Conservation (phyloP, 192 early-diverging fungal genomes). For the Gamsiella multidivaricata region DNA sequence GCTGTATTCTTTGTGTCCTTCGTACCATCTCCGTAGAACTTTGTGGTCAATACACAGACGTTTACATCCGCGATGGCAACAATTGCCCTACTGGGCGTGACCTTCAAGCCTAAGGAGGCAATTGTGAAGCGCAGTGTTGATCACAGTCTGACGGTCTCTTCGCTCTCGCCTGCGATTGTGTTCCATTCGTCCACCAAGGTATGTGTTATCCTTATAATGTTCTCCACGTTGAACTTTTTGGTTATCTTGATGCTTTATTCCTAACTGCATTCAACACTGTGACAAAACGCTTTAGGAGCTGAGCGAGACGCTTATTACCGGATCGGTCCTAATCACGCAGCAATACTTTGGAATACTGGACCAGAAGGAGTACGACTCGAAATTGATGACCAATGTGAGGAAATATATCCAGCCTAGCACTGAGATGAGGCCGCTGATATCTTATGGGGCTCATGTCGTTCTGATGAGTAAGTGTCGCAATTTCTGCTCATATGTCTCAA, state of each 20-base stretch:
- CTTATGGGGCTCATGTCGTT: slow-evolving; percentile 42
- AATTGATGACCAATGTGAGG: slow-evolving; percentile 22
- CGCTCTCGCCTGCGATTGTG: slow-evolving; percentile 50
- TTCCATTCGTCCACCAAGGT: slow-evolving; percentile 58
- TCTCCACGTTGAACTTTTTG: no score
- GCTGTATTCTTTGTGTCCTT: background rate
- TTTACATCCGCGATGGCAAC: slow-evolving; percentile 54
- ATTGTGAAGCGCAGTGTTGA: slow-evolving; percentile 22
- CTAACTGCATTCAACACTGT: no score
- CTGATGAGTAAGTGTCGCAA: slow-evolving; percentile 39
- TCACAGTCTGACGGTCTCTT: slow-evolving; percentile 27
- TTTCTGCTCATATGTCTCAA: no score
- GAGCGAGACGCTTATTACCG: background rate
- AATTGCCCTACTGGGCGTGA: slow-evolving; percentile 54
- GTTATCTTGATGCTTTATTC: background rate
- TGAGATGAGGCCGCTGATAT: slow-evolving; percentile 13
- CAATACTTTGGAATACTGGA: slow-evolving; percentile 26
- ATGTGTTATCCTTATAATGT: no score
- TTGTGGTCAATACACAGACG: slow-evolving; percentile 38
- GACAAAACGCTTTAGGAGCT: no score
- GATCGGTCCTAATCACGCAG: slow-evolving; percentile 32
- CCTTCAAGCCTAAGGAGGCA: slow-evolving; percentile 28
- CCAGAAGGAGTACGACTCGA: slow-evolving; percentile 17
- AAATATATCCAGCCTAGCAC: slow-evolving; percentile 22
- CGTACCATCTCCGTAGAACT: slow-evolving; percentile 42